Evolutionary conservation across 176 grass and related monocot species (phyloP).

Genomic region (Echinochloa phyllopogon): DNA sequence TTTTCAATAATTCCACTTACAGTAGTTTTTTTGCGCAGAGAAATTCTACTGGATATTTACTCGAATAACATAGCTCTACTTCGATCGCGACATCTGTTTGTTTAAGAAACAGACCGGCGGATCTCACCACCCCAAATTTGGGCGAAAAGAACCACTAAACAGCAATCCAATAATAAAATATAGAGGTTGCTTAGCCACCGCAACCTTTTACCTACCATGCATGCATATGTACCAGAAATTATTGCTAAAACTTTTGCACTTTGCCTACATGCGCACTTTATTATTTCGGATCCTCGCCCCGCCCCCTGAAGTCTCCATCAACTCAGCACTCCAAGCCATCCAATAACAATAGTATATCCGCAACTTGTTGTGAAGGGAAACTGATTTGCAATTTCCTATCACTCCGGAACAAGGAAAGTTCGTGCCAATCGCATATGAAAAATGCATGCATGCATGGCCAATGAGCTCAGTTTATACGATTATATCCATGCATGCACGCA

Average conservation of each 20-base stretch:
- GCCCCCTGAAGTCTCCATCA: too few species aligned
- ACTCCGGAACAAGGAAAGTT: not conserved
- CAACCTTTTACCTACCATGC: not conserved
- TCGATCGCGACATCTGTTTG: not conserved
- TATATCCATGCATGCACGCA: not conserved
- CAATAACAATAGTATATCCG: not conserved
- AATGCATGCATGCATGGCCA: not conserved
- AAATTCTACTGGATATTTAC: not conserved
- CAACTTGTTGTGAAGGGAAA: not conserved
- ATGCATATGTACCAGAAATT: too few species aligned
- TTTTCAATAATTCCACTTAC: not conserved
- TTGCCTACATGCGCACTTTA: too few species aligned
- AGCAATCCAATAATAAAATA: not conserved
- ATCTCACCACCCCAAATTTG: not conserved
- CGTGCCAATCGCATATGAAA: not conserved
- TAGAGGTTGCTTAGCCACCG: not conserved
- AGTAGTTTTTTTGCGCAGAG: not conserved
- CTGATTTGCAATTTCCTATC: not conserved
- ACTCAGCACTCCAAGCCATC: too few species aligned
- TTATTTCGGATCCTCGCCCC: too few species aligned
- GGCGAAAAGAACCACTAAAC: not conserved
- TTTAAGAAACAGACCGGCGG: not conserved
- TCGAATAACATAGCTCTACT: not conserved
- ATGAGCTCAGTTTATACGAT: not conserved
- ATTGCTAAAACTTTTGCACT: too few species aligned